phyloP scores from a whole-genome alignment of 1,284 basidiomycete species.

The Cerrena zonata region DNA sequence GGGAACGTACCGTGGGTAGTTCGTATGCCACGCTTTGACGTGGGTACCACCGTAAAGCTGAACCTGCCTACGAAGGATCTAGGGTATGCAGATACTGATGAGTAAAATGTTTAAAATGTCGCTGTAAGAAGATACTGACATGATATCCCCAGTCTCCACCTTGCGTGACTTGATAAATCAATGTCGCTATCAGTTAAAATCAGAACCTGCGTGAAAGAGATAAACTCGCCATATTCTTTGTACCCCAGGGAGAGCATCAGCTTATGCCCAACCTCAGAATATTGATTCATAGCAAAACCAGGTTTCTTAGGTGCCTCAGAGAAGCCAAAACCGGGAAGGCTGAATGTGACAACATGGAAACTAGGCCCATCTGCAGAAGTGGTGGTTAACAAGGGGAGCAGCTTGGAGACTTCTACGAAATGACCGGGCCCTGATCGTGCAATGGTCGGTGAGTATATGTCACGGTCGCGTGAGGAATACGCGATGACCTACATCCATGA shows the following conservation, averaged over 20 bases:
- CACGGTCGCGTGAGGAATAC: background rate
- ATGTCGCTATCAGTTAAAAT: background rate
- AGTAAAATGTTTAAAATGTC: background rate
- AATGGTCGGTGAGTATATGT: background rate
- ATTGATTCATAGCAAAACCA: constrained; percentile 28
- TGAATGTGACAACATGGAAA: constrained; percentile 36
- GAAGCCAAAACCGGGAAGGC: constrained; percentile 32
- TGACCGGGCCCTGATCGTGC: constrained; percentile 30
- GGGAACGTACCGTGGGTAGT: constrained; percentile 24
- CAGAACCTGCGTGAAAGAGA: background rate
- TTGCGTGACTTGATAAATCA: constrained; percentile 14
- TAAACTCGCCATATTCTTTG: constrained; percentile 21
- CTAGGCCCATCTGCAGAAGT: constrained; percentile 13
- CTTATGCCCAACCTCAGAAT: constrained; percentile 13
- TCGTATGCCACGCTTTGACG: constrained; percentile 34
- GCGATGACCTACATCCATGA: constrained; percentile 38
- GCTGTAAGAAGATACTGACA: constrained; percentile 7
- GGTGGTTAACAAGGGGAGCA: constrained; percentile 12
- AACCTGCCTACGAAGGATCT: constrained; percentile 29
- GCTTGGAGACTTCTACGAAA: constrained; percentile 30
- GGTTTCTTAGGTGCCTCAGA: constrained; percentile 23
- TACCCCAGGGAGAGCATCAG: constrained; percentile 23
- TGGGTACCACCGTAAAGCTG: constrained; percentile 26
- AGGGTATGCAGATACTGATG: background rate
- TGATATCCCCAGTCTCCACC: constrained; percentile 20